Percentiles rank a stretch among this genome's conserved stretches.
Evolutionary conservation across 1,284 basidiomycete species (phyloP).

Genomic region (Ustilago hordei): DNA sequence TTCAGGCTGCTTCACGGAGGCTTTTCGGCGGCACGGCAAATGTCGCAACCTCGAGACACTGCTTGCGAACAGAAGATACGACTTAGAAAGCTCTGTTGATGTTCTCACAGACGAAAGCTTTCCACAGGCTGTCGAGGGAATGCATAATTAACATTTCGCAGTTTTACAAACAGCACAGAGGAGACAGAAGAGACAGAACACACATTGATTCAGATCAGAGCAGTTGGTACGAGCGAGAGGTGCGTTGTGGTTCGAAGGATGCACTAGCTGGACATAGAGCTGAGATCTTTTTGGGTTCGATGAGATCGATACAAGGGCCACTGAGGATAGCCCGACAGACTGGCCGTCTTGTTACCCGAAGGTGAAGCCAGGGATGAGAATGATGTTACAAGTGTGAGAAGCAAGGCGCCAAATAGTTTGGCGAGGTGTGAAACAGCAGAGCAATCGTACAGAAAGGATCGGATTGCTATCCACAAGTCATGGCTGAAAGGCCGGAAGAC

Average conservation of each 20-base stretch:
- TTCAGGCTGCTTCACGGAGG: background rate
- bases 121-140: too few relatives aligned
- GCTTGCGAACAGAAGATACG: too few relatives aligned
- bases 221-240: background rate
- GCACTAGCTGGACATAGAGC: background rate
- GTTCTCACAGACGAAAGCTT: too few relatives aligned
- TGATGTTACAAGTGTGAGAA: background rate
- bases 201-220: background rate
- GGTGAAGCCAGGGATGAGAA: background rate
- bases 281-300: background rate
- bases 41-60: too few relatives aligned
- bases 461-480: background rate
- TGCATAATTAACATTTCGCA: background rate
- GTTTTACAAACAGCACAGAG: background rate
- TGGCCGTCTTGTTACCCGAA: background rate
- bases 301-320: background rate
- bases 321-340: too few relatives aligned
- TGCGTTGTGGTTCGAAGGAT: background rate
- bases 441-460: too few relatives aligned
- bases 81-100: too few relatives aligned
- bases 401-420: too few relatives aligned
- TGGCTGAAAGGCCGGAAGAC: background rate
- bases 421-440: too few relatives aligned
- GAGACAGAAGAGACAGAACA: background rate
- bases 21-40: background rate